Percentiles rank a stretch among this genome's conserved stretches.
Evolutionary conservation across 2,329 filamentous ascomycete genomes (phyloP).

Genomic region (Ophiostoma novo-ulmi): DNA sequence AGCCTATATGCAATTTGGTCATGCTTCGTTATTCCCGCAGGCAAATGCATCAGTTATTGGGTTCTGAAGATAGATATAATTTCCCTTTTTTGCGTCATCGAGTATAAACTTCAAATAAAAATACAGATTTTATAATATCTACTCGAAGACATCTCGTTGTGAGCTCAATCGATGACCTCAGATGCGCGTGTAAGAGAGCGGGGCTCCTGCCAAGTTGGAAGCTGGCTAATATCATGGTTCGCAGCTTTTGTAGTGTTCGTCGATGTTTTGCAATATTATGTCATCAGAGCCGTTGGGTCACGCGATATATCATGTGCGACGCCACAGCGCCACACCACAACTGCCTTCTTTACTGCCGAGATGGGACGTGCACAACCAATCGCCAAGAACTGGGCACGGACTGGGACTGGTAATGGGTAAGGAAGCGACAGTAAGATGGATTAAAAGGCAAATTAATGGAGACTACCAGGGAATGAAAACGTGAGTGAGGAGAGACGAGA

Average conservation of each 20-base stretch:
- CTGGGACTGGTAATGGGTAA: not conserved
- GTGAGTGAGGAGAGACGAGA: not conserved
- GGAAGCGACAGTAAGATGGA: not conserved
- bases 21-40: not conserved
- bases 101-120: too few relatives aligned
- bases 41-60: not conserved
- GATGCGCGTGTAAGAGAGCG: conserved; percentile 3
- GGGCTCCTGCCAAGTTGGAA: not conserved
- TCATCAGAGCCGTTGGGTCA: not conserved
- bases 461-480: not conserved
- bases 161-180: conserved; percentile 5
- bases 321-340: not conserved
- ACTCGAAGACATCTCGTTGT: not conserved
- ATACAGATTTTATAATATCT: not conserved
- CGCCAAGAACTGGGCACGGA: not conserved
- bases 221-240: not conserved
- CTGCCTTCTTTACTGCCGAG: not conserved
- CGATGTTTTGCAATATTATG: not conserved
- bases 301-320: not conserved
- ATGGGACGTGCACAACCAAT: not conserved
- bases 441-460: not conserved
- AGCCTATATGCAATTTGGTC: conserved; percentile 6
- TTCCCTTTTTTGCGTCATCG: not conserved
- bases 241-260: not conserved
- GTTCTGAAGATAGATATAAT: not conserved